Base-by-base conservation (phyloP, 2,329 filamentous ascomycete species). In the Trichoderma koningiopsis region DNA sequence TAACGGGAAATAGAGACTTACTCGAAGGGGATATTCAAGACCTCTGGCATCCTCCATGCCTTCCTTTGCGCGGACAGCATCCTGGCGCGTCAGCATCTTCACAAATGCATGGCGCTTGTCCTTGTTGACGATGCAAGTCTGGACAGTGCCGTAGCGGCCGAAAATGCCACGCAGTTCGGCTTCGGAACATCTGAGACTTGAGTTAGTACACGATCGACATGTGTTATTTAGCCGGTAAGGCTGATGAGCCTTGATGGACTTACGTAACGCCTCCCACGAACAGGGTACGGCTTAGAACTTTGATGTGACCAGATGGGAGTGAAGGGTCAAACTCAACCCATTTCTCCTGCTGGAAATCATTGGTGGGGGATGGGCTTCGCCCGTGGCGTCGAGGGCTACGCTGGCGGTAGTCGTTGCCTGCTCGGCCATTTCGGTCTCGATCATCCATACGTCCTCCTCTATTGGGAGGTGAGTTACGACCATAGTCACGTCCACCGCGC, bases 41-140 rank as follows among this genome's bases (percentile, higher is more conserved):
- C 89, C 87, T 72, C 91, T 89, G 71, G 89, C 88, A 64, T 89
- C 89, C 79, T 97, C 94, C 89, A 98, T 97, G 63, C 90, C 92
- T 47, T 91, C 88, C 78, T 96, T 96, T 62, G 96, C 96, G 71
- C 80, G 84, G 70, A 97, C 87, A 16, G 96, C 95, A 79, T 97
- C 93, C 71, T 89, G 86, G 47, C 96, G 93, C 72, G 89, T 96
- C 73, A 96, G 88, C 96, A 99, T 99, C 83, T 99, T 99, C 76
- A 99, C 95, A 79, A 99, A 99, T 6, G 96, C 96, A 80, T 99
- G 96, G 22, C 96, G 92, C 83, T 98, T 99, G 77, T 99, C 96
- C 76, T 93, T 92, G 82, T 99, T 98, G 73, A 97, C 94, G 73
- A 99, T 99, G 81, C 95, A 98, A 1, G 95, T 97, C 80, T 99